Base-by-base conservation (phyloP, 1,139 yeast genomes). In the Wickerhamomyces sp. region DNA sequence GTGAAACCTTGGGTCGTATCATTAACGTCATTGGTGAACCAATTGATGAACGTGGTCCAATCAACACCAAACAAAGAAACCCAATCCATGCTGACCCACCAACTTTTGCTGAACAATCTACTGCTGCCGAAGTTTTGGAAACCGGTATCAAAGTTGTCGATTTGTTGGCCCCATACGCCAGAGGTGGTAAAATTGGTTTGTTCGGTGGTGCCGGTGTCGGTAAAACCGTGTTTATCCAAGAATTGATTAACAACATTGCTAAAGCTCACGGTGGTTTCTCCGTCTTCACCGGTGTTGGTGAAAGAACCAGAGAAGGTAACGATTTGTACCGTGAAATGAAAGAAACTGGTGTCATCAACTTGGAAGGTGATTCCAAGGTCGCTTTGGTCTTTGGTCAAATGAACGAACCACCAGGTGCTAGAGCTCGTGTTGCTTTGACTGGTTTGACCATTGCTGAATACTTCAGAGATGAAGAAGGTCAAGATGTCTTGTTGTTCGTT, bases 201-300 rank as follows among this genome's bases (percentile, higher is more conserved):
- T 91, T 91, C 85, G 98, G 98, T 78, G 98, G 98, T 89, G 98
- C 98, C 71, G 98, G 98, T 89, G 98, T 91, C 87, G 98, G 98
- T 76, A 91, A 91, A 76, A 91, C 98, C 70, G 98, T 91, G 52
- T 91, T 91, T 74, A 91, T 91, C 73, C 98, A 91, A 79, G 98
- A 91, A 76, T 82, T 91, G 77, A 91, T 91, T 72, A 89, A 91
- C 88, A 91, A 91, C 81, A 91, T 91, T 65, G 98, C 98, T 69
- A 91, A 89, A 80, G 98, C 98, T 61, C 98, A 91, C 70, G 98
- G 98, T 87, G 98, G 98, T 84, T 91, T 89, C 95, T 91, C 98
- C 43, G 98, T 91, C 55, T 91, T 91, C 84, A 85, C 96, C 62
- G 98, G 98, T 87, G 98, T 91, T 72, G 98, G 98, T 81, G 98